These are phyloP conservation scores for Rubroboletus pulcherrimus DNA, from an alignment of 768 basidiomycete species.

Conservation along the genomic window DNA sequence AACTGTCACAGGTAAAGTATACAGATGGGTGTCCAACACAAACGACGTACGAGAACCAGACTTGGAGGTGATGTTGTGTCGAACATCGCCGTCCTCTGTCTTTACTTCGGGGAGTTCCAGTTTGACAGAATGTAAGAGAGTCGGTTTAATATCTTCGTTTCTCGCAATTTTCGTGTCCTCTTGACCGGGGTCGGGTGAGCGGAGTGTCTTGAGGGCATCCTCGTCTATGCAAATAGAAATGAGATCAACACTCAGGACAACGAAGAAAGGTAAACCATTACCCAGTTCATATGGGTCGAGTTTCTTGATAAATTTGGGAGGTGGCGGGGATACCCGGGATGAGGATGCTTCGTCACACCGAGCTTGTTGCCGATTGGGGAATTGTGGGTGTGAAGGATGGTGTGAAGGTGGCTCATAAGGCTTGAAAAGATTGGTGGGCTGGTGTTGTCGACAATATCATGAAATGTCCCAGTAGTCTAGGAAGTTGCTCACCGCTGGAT, in stretches of 20 bases:
- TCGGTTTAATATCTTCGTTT: conserved; percentile 1
- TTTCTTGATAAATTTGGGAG: conserved; percentile 23
- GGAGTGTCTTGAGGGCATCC: conserved; percentile 18
- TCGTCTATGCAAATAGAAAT: conserved; percentile 17
- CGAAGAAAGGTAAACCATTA: background rate
- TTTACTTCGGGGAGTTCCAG: conserved; percentile 5
- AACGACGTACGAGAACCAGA: background rate
- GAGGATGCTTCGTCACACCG: background rate
- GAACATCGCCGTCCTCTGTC: background rate
- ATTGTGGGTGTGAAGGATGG: conserved; percentile 14
- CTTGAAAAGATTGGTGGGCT: conserved; percentile 20
- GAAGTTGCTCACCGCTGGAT: conserved; percentile 2
- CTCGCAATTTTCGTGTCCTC: conserved; percentile 1
- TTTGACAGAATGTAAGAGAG: conserved; percentile 1
- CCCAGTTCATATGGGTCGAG: conserved; percentile 31
- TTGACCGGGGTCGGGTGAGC: background rate
- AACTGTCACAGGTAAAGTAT: background rate
- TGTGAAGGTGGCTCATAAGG: conserved; percentile 26
- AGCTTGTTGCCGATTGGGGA: background rate
- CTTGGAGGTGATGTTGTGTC: background rate
- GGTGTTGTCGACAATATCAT: background rate
- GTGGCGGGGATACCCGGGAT: background rate
- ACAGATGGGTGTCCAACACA: background rate
- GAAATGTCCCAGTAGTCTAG: background rate
- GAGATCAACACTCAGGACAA: background rate